These are phyloP conservation scores for Hemileccinum impolitum DNA, from an alignment of 768 basidiomycete genomes.

Conservation along the genomic window DNA sequence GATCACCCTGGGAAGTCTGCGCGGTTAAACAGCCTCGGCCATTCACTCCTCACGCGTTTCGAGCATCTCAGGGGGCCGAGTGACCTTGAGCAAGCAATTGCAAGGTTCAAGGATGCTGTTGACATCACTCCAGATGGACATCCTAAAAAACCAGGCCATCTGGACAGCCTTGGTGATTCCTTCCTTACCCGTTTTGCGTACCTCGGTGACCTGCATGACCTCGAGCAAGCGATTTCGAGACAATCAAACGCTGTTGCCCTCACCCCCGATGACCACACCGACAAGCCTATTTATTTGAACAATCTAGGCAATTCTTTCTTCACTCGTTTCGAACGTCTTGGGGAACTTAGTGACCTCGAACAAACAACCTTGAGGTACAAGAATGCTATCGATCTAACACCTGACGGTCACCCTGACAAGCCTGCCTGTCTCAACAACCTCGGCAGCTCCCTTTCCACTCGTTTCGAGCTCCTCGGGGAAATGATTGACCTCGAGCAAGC, in stretches of 20 bases:
- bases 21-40: not conserved
- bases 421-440: not conserved
- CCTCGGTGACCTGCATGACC: constrained; percentile 1
- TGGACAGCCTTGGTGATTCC: not conserved
- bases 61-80: not conserved
- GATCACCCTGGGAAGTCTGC: not conserved
- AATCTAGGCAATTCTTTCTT: not conserved
- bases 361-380: not conserved
- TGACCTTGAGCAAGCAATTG: constrained; percentile 2
- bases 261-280: not conserved
- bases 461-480: constrained; percentile 1
- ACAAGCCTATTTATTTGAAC: not conserved
- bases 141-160: not conserved
- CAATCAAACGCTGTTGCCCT: not conserved
- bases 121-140: not conserved
- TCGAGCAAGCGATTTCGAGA: not conserved
- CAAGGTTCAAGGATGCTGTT: not conserved
- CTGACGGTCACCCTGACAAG: not conserved
- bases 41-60: not conserved
- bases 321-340: constrained; percentile 1
- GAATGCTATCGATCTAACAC: not conserved
- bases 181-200: not conserved
- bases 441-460: not conserved
- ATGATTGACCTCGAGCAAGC: not conserved
- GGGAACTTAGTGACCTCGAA: not conserved